phyloP scores from a whole-genome alignment of 345 rosid genomes.

The Eucalyptus erythrocorys region DNA sequence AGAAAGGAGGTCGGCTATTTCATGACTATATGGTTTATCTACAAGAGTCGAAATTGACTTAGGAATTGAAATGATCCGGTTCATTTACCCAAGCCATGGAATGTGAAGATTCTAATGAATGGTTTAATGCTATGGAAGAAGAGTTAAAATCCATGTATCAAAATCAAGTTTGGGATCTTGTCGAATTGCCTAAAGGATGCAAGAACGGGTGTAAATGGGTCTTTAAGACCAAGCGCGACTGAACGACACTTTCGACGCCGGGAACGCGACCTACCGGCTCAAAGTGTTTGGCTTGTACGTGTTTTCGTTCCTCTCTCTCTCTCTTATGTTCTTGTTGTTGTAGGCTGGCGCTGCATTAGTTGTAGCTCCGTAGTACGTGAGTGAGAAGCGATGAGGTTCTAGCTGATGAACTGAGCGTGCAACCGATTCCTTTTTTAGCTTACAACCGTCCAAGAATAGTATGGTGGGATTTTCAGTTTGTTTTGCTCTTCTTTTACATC shows the following conservation, averaged over 20 bases:
- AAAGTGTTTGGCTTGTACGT: slow-evolving; percentile 59
- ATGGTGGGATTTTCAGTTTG: background rate
- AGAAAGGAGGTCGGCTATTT: too few species aligned
- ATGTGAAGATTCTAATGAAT: too few species aligned
- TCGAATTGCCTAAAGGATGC: too few species aligned
- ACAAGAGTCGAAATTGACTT: too few species aligned
- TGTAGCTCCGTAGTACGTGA: background rate
- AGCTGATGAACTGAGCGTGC: background rate
- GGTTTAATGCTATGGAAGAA: too few species aligned
- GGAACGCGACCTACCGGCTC: slow-evolving; percentile 48
- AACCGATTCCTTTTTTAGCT: background rate
- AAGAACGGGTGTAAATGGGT: too few species aligned
- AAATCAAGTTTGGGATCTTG: too few species aligned
- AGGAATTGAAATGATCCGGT: too few species aligned
- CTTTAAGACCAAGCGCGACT: too few species aligned
- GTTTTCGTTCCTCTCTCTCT: background rate
- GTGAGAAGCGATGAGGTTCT: background rate
- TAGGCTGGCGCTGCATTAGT: background rate
- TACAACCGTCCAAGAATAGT: background rate
- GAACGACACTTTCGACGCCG: slow-evolving; percentile 47
- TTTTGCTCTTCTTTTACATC: background rate
- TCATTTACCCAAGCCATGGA: too few species aligned
- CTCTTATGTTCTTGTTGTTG: background rate
- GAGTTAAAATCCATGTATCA: too few species aligned
- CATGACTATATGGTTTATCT: too few species aligned